Percentiles rank a stretch among this genome's conserved stretches.
Evolutionary conservation across 192 early-diverging fungal species (phyloP).

Genomic region (Tieghemiomyces parasiticus): DNA sequence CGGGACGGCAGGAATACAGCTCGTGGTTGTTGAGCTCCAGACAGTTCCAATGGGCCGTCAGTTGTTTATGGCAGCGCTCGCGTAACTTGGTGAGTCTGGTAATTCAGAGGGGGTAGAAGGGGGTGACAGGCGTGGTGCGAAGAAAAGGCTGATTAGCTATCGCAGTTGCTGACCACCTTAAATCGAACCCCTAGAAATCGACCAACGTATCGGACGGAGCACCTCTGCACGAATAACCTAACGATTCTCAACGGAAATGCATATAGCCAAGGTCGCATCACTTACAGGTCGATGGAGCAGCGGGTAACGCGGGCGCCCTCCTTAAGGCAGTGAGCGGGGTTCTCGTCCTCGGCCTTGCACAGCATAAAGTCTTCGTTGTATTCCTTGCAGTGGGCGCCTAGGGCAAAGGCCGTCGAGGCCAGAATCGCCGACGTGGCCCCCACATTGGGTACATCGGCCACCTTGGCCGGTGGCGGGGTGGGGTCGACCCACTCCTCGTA

Average conservation of each 20-base stretch:
- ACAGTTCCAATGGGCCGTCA: slow-evolving; percentile 82
- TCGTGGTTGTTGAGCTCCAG: slow-evolving; percentile 87
- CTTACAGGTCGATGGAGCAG: slow-evolving; percentile 74
- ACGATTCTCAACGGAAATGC: too few relatives aligned
- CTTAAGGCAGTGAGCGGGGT: slow-evolving; percentile 81
- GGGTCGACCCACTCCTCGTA: slow-evolving; percentile 60
- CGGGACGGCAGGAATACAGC: slow-evolving; percentile 56
- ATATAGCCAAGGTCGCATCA: too few relatives aligned
- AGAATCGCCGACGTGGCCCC: slow-evolving; percentile 85
- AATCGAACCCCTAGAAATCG: too few relatives aligned
- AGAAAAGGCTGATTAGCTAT: too few relatives aligned
- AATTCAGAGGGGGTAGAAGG: slow-evolving; percentile 4
- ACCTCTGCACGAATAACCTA: too few relatives aligned
- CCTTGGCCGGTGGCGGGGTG: slow-evolving; percentile 51
- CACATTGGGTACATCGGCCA: slow-evolving; percentile 68
- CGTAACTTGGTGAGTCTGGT: slow-evolving; percentile 77
- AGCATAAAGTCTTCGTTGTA: slow-evolving; percentile 95
- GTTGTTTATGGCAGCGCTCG: slow-evolving; percentile 74
- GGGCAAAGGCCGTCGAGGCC: slow-evolving; percentile 83
- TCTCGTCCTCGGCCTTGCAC: slow-evolving; percentile 83
- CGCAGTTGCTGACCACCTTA: too few relatives aligned
- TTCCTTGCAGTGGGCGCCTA: slow-evolving; percentile 76
- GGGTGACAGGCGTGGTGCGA: too few relatives aligned
- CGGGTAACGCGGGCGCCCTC: slow-evolving; percentile 94
- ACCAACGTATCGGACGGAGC: too few relatives aligned